A percentile compares a stretch with the other conserved stretches of the same genome.
Evolutionary conservation across 371 early-diverging fungal species (phyloP).

Genomic region (Actinomortierella wolfii): DNA sequence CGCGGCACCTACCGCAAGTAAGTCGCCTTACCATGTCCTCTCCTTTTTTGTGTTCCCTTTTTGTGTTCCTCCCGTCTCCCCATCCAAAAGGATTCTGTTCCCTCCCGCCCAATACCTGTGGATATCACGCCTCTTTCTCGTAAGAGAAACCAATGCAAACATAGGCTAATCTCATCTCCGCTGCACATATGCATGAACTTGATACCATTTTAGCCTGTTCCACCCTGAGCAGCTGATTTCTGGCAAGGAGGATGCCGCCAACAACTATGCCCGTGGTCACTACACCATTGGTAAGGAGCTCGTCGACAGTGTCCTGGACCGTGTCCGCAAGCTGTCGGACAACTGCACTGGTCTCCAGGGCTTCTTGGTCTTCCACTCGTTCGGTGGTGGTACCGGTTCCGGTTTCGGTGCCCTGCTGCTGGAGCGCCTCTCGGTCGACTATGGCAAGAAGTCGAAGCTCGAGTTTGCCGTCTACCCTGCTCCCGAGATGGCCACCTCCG

Average conservation of each 20-base stretch:
- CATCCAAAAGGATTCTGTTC: too few species aligned
- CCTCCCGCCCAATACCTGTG: too few species aligned
- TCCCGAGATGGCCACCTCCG: constrained; percentile 96
- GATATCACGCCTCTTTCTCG: too few species aligned
- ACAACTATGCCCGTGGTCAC: constrained; percentile 99
- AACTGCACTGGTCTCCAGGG: constrained; percentile 98
- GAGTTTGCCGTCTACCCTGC: constrained; percentile 99
- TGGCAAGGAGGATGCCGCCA: constrained; percentile 99
- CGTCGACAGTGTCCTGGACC: constrained; percentile 95
- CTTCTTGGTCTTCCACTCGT: constrained; percentile 97
- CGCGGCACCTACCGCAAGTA: constrained; percentile 87
- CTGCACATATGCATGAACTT: too few species aligned
- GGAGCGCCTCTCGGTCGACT: constrained; percentile 97
- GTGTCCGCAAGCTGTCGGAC: constrained; percentile 97
- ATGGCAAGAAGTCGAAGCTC: constrained; percentile 98
- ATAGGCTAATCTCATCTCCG: too few species aligned
- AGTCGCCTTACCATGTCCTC: background rate
- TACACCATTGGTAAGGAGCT: constrained; percentile 99
- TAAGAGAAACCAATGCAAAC: too few species aligned
- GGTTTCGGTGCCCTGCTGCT: constrained; percentile 98
- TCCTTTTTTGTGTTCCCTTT: too few species aligned
- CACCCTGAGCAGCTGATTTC: constrained; percentile 99
- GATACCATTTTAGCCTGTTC: constrained; percentile 75
- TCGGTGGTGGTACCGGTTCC: constrained; percentile 99
- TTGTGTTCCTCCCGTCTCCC: too few species aligned